Percentiles rank a stretch among this genome's conserved stretches.
Evolutionary conservation across 345 rosid species (phyloP).

Genomic region (Moricandia arvensis): DNA sequence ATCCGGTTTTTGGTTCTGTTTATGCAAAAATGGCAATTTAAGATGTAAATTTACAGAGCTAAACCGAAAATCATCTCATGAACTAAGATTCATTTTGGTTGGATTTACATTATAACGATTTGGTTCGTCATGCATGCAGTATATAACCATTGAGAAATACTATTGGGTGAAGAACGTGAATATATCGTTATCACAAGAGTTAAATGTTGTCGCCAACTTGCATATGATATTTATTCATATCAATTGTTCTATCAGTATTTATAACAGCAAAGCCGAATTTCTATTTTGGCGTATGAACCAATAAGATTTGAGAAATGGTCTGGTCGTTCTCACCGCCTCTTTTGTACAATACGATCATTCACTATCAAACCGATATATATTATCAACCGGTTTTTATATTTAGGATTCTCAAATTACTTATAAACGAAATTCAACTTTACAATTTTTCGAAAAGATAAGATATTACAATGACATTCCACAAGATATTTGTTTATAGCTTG

Average conservation of each 20-base stretch:
- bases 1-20: neutral
- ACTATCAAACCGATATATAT: conserved; percentile 21
- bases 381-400: conserved; percentile 9
- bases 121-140: neutral
- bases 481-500: neutral
- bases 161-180: neutral
- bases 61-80: neutral
- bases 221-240: conserved; percentile 26
- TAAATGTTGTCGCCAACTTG: conserved; percentile 36
- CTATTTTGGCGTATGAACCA: conserved; percentile 29
- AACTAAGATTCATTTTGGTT: neutral
- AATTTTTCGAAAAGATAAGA: neutral
- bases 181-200: conserved; percentile 31
- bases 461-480: neutral
- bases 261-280: conserved; percentile 4
- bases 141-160: neutral
- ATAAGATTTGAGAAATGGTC: conserved; percentile 23
- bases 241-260: conserved; percentile 31
- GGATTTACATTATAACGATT: neutral
- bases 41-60: neutral
- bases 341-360: neutral
- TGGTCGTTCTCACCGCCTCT: conserved; percentile 33
- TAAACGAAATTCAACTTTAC: neutral
- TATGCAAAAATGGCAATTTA: neutral
- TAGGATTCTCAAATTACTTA: neutral